A percentile compares a stretch with the other conserved stretches of the same genome.
Conservation (phyloP, 192 early-diverging fungal species). For the Coemansia sp. region DNA sequence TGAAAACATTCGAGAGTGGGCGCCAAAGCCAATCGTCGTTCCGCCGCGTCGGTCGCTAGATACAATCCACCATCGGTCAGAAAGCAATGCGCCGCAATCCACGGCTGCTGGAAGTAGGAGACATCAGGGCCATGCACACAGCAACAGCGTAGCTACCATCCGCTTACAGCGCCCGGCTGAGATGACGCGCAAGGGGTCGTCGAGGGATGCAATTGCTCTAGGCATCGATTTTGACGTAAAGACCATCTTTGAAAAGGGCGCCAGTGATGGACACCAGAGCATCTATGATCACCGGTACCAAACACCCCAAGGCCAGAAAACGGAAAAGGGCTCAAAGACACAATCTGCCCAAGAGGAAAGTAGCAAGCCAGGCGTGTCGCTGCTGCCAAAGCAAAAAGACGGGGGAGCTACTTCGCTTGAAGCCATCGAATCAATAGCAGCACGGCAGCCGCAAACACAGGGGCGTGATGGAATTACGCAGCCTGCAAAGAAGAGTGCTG, state of each 20-base stretch:
- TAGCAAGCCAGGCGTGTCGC: background rate
- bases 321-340: conserved; percentile 1
- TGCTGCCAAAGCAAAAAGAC: background rate
- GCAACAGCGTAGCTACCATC: conserved; percentile 48
- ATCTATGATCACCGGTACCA: conserved; percentile 10
- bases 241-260: conserved; percentile 32
- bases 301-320: background rate
- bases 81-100: conserved; percentile 8
- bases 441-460: background rate
- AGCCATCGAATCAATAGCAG: background rate
- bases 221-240: conserved; percentile 52
- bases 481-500: conserved; percentile 15
- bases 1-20: conserved; percentile 1
- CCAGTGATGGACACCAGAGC: background rate
- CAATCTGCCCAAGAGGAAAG: background rate
- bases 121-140: conserved; percentile 32
- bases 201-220: conserved; percentile 47
- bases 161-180: conserved; percentile 55
- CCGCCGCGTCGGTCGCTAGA: conserved; percentile 44
- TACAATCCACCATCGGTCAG: conserved; percentile 17
- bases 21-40: conserved; percentile 17
- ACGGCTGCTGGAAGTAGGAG: conserved; percentile 13
- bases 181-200: conserved; percentile 50
- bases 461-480: background rate
- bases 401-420: background rate